Evolutionary conservation across 768 basidiomycete species (phyloP), one percentile per base, ranked within the genome.

Genomic region (Porphyrellus cyaneotinctus): DNA sequence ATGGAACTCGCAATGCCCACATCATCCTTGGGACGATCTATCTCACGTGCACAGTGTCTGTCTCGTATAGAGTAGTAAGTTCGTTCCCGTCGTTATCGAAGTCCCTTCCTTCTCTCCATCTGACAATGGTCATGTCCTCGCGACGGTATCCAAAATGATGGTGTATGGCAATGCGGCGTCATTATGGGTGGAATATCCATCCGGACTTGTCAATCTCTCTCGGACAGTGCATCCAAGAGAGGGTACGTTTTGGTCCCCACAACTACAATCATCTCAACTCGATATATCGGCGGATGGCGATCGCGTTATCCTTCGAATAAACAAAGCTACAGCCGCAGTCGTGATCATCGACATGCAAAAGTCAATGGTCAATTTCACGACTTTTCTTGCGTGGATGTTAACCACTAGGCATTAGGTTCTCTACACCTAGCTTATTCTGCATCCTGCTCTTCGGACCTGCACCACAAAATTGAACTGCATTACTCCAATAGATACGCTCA

Each of bases 341-440:
- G 78, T 85, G n/a, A 73, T 87, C 18, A 76, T 86, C 46, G 85
- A 86, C 60, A 87, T 87, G 86, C 85, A 87, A 64, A 87, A 86
- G 85, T 85, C 60, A 53, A 74, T 56, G n/a, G 17, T 33, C 31
- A n/a, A 23, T 42, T 43, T 8, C n/a, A 18, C 20, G 30, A 10
- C 39, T 15, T 24, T 20, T 26, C 8, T 26, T 58, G 14, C 9
- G n/a, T 41, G 14, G 28, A 49, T 42, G 47, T 56, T 57, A 38
- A 38, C 8, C 11, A 18, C 11, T 2, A 11, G 7, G 15, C 36
- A 18, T 10, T 88, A 38, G 65, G 78, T 64, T 69, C 76, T 22
- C 69, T 74, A 10, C 70, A 85, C 24, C 76, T 78, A 30, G 62
- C 69, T 18, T 66, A 57, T 47, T 52, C 44, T 32, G 47, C n/a